phyloP scores from a whole-genome alignment of 1,139 yeast genomes.

The Taphrina wiesneri region DNA sequence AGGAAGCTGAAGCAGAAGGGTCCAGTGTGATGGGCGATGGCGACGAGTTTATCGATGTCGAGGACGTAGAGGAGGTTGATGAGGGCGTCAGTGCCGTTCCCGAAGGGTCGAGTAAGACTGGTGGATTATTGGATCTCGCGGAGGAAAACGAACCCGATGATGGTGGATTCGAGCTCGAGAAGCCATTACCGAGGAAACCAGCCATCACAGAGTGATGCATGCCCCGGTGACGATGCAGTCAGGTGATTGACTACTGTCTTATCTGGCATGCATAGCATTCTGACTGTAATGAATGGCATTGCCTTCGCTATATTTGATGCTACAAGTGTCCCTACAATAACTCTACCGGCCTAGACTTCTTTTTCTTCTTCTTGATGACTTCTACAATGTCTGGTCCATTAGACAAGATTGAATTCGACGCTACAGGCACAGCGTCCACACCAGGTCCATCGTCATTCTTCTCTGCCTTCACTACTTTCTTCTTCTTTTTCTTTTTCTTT shows the following conservation, averaged over 20 bases:
- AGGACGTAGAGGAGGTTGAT: slow-evolving; percentile 7
- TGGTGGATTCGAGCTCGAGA: background rate
- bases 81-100: slow-evolving; percentile 5
- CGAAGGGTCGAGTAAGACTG: background rate
- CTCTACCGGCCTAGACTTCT: slow-evolving; percentile 1
- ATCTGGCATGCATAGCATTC: too few species aligned
- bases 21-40: slow-evolving; percentile 6
- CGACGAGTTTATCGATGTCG: slow-evolving; percentile 16
- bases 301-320: background rate
- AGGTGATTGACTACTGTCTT: too few species aligned
- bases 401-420: background rate
- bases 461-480: background rate
- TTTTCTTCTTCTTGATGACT: slow-evolving; percentile 18
- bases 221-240: too few species aligned
- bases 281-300: background rate
- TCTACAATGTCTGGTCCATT: slow-evolving; percentile 13
- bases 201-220: too few species aligned
- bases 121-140: slow-evolving; percentile 3
- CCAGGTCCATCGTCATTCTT: background rate
- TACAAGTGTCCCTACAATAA: background rate
- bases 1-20: slow-evolving; percentile 2
- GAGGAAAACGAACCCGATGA: slow-evolving; percentile 2
- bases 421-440: background rate
- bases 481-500: slow-evolving; percentile 25
- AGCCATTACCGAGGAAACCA: background rate